Conservation (phyloP, 2,329 filamentous ascomycete species). For the Leptodontidium sp. region DNA sequence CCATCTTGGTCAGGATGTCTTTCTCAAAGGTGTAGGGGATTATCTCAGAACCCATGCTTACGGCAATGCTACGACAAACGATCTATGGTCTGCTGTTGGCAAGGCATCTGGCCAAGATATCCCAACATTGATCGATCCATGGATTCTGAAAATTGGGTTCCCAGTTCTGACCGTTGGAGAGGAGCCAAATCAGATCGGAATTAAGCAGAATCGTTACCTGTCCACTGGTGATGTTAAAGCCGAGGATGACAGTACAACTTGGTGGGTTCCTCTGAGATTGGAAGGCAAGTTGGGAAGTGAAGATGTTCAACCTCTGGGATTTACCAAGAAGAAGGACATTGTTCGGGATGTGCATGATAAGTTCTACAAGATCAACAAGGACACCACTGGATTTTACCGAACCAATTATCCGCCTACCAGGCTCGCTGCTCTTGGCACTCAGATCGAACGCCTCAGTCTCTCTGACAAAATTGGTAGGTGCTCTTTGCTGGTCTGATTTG, state of each 20-base stretch:
- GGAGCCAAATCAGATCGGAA: constrained; percentile 79
- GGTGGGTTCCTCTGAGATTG: constrained; percentile 94
- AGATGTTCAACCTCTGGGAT: constrained; percentile 68
- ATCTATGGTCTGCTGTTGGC: constrained; percentile 88
- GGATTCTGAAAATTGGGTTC: constrained; percentile 96
- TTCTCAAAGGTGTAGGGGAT: constrained; percentile 87
- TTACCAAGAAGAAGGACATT: constrained; percentile 80
- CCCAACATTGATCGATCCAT: constrained; percentile 86
- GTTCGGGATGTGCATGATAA: constrained; percentile 76
- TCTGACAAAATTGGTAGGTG: constrained; percentile 84
- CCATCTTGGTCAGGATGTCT: constrained; percentile 86
- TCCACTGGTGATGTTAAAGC: constrained; percentile 89
- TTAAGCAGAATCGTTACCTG: constrained; percentile 90
- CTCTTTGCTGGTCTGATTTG: background rate
- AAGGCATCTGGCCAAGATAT: constrained; percentile 90
- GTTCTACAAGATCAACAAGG: constrained; percentile 94
- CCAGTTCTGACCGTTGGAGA: constrained; percentile 88
- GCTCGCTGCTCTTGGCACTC: constrained; percentile 79
- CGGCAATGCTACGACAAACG: constrained; percentile 88
- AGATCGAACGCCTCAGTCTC: constrained; percentile 77
- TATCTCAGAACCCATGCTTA: constrained; percentile 92
- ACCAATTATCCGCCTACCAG: constrained; percentile 92
- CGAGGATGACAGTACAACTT: constrained; percentile 89
- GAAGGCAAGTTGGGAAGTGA: constrained; percentile 75
- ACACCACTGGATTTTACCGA: constrained; percentile 81